Conservation (phyloP, 2,329 filamentous ascomycete species). For the Nemania serpens region DNA sequence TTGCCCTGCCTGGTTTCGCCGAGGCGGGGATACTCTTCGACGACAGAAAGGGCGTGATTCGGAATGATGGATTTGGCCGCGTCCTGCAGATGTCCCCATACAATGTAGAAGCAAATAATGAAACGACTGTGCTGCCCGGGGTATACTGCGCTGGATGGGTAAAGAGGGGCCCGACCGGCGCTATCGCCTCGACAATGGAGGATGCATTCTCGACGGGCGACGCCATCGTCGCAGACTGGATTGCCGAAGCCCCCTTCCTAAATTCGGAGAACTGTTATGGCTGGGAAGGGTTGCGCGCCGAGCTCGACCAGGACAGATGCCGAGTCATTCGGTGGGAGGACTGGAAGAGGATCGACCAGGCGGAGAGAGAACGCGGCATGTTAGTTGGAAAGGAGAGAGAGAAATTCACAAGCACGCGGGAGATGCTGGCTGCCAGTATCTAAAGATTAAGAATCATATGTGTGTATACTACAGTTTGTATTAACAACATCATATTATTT, state of each 20-base stretch:
- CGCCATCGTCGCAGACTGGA: conserved; percentile 80
- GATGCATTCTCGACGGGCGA: conserved; percentile 92
- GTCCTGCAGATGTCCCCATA: conserved; percentile 53
- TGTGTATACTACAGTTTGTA: conserved; percentile 4
- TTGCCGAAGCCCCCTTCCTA: conserved; percentile 48
- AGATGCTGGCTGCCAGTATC: conserved; percentile 61
- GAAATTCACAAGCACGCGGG: conserved; percentile 62
- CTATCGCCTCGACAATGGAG: conserved; percentile 94
- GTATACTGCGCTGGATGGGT: conserved; percentile 97
- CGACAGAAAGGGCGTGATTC: conserved; percentile 71
- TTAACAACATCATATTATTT: conserved; percentile 19
- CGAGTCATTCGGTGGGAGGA: conserved; percentile 78
- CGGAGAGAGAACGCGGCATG: conserved; percentile 70
- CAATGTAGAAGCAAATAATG: conserved; percentile 41
- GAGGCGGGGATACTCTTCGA: conserved; percentile 82
- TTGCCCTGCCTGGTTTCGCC: conserved; percentile 73
- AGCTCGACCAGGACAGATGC: conserved; percentile 60
- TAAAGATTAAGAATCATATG: conserved; percentile 34
- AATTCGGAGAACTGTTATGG: conserved; percentile 50
- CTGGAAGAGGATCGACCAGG: conserved; percentile 82
- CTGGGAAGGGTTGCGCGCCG: conserved; percentile 75
- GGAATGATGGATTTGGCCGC: conserved; percentile 80
- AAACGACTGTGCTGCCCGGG: conserved; percentile 61
- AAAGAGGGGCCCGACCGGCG: conserved; percentile 90
- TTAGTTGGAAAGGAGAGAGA: conserved; percentile 77